A percentile compares a stretch with the other conserved stretches of the same genome.
These are phyloP conservation scores for Butyriboletus loyo DNA, from an alignment of 768 basidiomycete genomes.

Conservation along the genomic window DNA sequence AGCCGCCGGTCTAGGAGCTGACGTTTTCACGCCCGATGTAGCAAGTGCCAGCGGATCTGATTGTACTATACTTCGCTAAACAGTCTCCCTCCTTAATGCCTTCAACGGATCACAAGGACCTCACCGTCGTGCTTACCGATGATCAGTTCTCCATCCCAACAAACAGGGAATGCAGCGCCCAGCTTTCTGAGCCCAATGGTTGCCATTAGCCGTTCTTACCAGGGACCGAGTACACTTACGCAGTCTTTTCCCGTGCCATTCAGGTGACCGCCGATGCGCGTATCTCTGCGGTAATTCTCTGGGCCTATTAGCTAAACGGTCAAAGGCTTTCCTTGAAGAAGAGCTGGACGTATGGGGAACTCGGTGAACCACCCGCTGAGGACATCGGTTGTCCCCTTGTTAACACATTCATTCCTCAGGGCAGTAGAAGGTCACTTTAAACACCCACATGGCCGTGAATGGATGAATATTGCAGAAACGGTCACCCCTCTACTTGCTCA, in stretches of 20 bases:
- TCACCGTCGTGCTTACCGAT: conserved; percentile 37
- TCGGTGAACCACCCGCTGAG: conserved; percentile 40
- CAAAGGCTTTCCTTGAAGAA: conserved; percentile 69
- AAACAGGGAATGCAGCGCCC: conserved; percentile 48
- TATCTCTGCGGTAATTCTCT: conserved; percentile 98
- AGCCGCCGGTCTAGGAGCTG: background rate
- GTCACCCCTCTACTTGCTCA: conserved; percentile 75
- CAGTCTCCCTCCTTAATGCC: conserved; percentile 11
- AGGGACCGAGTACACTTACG: conserved; percentile 10
- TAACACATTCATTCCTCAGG: conserved; percentile 39
- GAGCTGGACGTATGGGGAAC: conserved; percentile 85
- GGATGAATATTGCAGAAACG: conserved; percentile 74
- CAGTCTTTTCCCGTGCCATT: conserved; percentile 6
- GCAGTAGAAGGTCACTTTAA: conserved; percentile 86
- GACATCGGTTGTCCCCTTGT: conserved; percentile 5
- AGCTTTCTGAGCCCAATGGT: conserved; percentile 39
- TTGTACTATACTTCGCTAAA: conserved; percentile 1
- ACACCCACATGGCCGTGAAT: conserved; percentile 81
- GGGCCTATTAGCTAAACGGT: conserved; percentile 74
- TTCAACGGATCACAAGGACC: conserved; percentile 13
- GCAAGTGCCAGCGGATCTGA: conserved; percentile 18
- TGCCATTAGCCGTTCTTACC: conserved; percentile 11
- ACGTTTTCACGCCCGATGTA: conserved; percentile 8
- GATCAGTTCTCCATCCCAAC: conserved; percentile 57
- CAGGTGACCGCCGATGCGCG: conserved; percentile 53